phyloP scores from a whole-genome alignment of 345 rosid genomes.

The Camelina neglecta region DNA sequence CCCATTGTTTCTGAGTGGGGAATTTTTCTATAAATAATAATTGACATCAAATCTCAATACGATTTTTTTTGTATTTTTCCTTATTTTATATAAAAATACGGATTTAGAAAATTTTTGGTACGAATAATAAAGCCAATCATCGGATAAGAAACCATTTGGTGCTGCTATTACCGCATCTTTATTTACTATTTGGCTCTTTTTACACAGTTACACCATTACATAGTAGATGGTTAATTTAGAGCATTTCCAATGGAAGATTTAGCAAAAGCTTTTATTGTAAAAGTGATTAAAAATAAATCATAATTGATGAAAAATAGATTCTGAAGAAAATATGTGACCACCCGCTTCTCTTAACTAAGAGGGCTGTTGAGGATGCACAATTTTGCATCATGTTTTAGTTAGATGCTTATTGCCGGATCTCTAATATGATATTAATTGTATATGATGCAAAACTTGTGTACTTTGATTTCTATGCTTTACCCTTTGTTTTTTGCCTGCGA shows the following conservation, averaged over 20 bases:
- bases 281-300: too few species aligned
- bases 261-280: too few species aligned
- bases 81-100: background rate
- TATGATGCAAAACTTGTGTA: background rate
- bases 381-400: constrained; percentile 1
- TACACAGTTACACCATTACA: too few species aligned
- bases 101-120: background rate
- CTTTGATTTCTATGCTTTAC: background rate
- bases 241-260: too few species aligned
- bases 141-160: background rate
- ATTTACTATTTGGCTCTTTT: too few species aligned
- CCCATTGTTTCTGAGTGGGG: constrained; percentile 32
- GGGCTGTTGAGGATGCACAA: constrained; percentile 52
- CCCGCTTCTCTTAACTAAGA: constrained; percentile 50
- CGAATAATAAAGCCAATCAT: background rate
- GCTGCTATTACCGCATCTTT: too few species aligned
- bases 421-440: background rate
- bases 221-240: too few species aligned
- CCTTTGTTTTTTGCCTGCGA: background rate
- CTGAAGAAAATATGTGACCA: constrained; percentile 80
- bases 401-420: background rate
- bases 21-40: background rate
- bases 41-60: background rate
- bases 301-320: constrained; percentile 50
- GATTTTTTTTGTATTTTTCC: background rate